A percentile compares a stretch with the other conserved stretches of the same genome.
Conservation (phyloP, 1,284 basidiomycete genomes). For the Phaffia rhodozyma region DNA sequence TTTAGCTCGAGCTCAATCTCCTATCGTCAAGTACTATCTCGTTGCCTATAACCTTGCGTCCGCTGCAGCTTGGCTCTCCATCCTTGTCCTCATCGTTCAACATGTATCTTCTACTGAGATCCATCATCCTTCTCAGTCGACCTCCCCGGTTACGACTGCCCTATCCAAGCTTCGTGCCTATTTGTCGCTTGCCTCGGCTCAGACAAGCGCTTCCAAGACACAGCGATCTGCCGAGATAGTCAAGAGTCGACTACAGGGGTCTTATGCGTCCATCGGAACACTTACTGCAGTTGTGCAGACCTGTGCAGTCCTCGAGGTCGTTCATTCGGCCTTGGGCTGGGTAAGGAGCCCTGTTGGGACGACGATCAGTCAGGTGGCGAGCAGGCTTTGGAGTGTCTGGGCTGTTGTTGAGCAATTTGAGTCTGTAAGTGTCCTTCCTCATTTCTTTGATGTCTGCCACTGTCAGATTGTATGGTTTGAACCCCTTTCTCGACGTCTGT, state of each 20-base stretch:
- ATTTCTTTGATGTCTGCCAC: not conserved
- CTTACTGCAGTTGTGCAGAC: conserved; percentile 65
- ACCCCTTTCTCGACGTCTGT: too few relatives aligned
- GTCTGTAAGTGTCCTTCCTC: conserved; percentile 26
- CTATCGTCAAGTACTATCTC: conserved; percentile 46
- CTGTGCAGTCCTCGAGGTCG: conserved; percentile 64
- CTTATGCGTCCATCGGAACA: conserved; percentile 44
- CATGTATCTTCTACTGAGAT: conserved; percentile 27
- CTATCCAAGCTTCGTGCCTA: conserved; percentile 10
- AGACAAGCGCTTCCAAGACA: conserved; percentile 5
- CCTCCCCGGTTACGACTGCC: not conserved
- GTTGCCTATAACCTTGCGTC: conserved; percentile 65
- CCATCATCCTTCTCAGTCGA: conserved; percentile 10
- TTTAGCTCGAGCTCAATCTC: not conserved
- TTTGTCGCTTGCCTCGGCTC: conserved; percentile 8
- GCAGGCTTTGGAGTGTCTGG: conserved; percentile 79
- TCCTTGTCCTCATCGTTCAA: conserved; percentile 44
- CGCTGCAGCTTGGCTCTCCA: conserved; percentile 56
- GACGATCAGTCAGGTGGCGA: conserved; percentile 73
- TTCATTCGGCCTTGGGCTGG: conserved; percentile 68
- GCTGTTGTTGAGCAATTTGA: conserved; percentile 53
- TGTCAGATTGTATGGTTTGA: too few relatives aligned
- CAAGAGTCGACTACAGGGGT: conserved; percentile 44
- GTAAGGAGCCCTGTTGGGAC: conserved; percentile 77
- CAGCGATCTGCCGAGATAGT: conserved; percentile 28